Percentiles rank a stretch among this genome's conserved stretches.
These are phyloP conservation scores for Glycine tomentella DNA, from an alignment of 306 rosid genomes.

Conservation along the genomic window DNA sequence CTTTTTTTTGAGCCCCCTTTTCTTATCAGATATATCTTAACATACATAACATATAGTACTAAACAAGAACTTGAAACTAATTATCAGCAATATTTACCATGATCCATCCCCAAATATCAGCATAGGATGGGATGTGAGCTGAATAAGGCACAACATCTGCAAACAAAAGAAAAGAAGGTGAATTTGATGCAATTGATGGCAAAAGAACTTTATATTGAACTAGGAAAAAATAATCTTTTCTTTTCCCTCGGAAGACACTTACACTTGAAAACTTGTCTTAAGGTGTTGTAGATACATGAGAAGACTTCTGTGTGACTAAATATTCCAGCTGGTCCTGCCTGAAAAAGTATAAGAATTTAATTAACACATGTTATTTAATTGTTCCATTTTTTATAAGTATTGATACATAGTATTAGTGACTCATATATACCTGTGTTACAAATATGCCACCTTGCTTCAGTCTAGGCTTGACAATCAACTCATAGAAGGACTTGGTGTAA, in stretches of 20 bases:
- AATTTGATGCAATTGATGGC: slow-evolving; percentile 20
- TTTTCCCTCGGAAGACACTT: slow-evolving; percentile 36
- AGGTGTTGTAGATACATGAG: slow-evolving; percentile 91
- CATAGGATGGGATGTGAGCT: slow-evolving; percentile 95
- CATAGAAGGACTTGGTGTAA: slow-evolving; percentile 93
- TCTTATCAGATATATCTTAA: not conserved
- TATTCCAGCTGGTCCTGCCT: slow-evolving; percentile 99
- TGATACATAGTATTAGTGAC: not conserved
- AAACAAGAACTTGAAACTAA: not conserved
- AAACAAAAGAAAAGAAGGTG: slow-evolving; percentile 24
- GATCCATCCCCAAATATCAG: slow-evolving; percentile 99
- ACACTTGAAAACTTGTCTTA: slow-evolving; percentile 94
- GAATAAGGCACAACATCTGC: slow-evolving; percentile 97
- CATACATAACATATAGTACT: slow-evolving; percentile 20
- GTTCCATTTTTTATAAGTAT: not conserved
- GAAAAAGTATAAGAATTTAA: slow-evolving; percentile 36
- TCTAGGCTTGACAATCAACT: slow-evolving; percentile 77
- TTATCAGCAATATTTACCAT: slow-evolving; percentile 61
- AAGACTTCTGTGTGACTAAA: slow-evolving; percentile 95
- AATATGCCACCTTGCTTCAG: slow-evolving; percentile 87
- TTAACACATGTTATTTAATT: not conserved
- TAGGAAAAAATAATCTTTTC: not conserved
- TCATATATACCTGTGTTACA: slow-evolving; percentile 78
- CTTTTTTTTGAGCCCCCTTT: not conserved
- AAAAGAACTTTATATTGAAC: not conserved